Evolutionary conservation across 1,139 yeast species (phyloP).

Genomic region (Kodamaea sp.): DNA sequence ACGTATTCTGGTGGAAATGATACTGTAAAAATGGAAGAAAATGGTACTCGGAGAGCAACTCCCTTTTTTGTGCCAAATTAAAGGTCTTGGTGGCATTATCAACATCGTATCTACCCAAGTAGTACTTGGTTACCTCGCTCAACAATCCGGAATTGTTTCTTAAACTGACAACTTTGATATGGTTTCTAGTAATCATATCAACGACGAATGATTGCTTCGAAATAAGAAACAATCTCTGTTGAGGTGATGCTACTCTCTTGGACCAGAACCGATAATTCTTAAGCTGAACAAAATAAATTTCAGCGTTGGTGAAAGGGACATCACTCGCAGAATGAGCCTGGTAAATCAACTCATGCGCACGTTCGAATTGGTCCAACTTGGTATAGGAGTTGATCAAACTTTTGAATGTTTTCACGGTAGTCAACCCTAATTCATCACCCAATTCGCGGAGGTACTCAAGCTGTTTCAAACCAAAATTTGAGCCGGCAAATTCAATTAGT

Average conservation of each 20-base stretch:
- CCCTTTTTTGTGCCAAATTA: constrained; percentile 15
- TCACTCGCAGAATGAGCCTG: constrained; percentile 31
- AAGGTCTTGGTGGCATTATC: constrained; percentile 20
- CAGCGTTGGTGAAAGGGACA: constrained; percentile 33
- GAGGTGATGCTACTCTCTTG: constrained; percentile 5
- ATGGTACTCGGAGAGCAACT: constrained; percentile 24
- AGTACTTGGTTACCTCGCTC: constrained; percentile 29
- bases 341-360: constrained; percentile 32
- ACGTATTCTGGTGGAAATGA: constrained; percentile 24
- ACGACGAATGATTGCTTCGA: constrained; percentile 13
- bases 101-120: constrained; percentile 17
- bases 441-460: constrained; percentile 22
- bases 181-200: constrained; percentile 7
- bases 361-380: constrained; percentile 31
- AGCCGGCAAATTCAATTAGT: constrained; percentile 23
- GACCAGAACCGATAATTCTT: constrained; percentile 35
- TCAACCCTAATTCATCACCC: constrained; percentile 20
- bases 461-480: constrained; percentile 25
- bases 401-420: constrained; percentile 10
- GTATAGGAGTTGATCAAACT: constrained; percentile 30
- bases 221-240: constrained; percentile 4
- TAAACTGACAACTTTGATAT: constrained; percentile 7
- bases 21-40: constrained; percentile 32
- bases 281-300: constrained; percentile 32
- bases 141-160: constrained; percentile 17